phyloP scores from a whole-genome alignment of 805 yeast genomes.

The Candida endomychidarum region DNA sequence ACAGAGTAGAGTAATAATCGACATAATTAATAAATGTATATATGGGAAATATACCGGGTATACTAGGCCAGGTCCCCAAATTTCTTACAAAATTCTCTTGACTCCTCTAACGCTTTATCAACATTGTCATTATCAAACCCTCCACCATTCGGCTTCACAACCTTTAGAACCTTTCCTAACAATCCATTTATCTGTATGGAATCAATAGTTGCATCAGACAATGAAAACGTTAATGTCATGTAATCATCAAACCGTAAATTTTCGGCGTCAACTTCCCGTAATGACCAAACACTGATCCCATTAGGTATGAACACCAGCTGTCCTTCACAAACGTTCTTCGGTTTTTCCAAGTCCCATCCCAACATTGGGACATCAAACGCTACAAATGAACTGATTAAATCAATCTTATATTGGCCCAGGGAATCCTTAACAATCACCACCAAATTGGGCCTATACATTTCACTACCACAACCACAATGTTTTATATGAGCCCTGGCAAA shows the following conservation, averaged over 20 bases:
- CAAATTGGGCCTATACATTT: slow-evolving; percentile 42
- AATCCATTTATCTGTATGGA: slow-evolving; percentile 34
- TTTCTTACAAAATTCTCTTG: slow-evolving; percentile 25
- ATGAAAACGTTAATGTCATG: slow-evolving; percentile 35
- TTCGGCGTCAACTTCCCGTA: background rate
- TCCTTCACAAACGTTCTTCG: slow-evolving; percentile 24
- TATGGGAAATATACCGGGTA: too few species aligned
- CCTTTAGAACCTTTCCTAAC: slow-evolving; percentile 20
- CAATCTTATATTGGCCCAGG: slow-evolving; percentile 21
- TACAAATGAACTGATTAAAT: slow-evolving; percentile 30
- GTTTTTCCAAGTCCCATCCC: slow-evolving; percentile 28
- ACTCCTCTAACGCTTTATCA: slow-evolving; percentile 29
- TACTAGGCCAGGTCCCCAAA: slow-evolving; percentile 20
- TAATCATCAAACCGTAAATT: slow-evolving; percentile 21
- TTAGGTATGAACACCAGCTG: slow-evolving; percentile 32
- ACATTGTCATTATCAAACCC: slow-evolving; percentile 28
- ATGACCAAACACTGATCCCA: slow-evolving; percentile 26
- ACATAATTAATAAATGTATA: too few species aligned
- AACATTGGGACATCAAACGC: slow-evolving; percentile 28
- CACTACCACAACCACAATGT: slow-evolving; percentile 41
- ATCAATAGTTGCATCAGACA: slow-evolving; percentile 36
- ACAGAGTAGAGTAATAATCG: too few species aligned
- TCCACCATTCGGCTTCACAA: background rate
- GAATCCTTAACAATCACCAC: slow-evolving; percentile 24
- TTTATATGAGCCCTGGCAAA: slow-evolving; percentile 41